Evolutionary conservation across 176 grass and related monocot genomes (phyloP), one percentile per base, ranked within the genome.

Genomic region (Hordeum marinum): DNA sequence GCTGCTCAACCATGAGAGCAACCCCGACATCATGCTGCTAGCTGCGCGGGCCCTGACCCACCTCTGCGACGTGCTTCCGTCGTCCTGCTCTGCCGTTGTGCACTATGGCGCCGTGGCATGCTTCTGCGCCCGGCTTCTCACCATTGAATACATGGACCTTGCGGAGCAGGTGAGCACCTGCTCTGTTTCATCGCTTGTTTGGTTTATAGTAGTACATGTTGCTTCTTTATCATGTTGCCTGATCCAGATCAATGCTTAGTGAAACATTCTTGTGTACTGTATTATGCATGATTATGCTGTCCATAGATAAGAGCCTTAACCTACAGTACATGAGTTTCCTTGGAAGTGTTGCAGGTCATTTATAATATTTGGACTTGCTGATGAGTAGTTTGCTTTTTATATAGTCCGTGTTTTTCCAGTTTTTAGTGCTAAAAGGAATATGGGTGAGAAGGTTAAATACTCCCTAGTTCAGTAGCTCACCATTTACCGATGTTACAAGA

Each of bases 131-230:
- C 87, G 94, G 24, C 90, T 97, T 26, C 90, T 97, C 66, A 94
- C 94, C 14, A 97, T 97, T 73, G 94, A 97, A 62, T 97, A 92
- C 83, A 94, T 97, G 94, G 94, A 97, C 83, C 82, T 97, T 37
- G 94, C 94, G 1, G 94, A 97, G 85, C 94, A 97, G 92, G 94
- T 97, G 61, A 1, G 35, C 42, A 63, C 6, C 6, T 50, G 42
- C 43, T 59, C 72, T 81, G 4, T 72, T 64, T 35, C 25, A 25
- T 76, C 39, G 36, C 29, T 84, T 40, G 6, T 63, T 62, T 79
- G 1, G 20, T 32, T 83, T 78, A 84, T 46, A 71, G 9, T 72
- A 71, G 9, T 72, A 71, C 11, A 15, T 81, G 31, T 29, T 40
- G 55, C 68, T 80, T 80, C 32, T 52, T 50, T 85, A 58, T 65